phyloP scores from a whole-genome alignment of 2,329 filamentous ascomycete genomes.

The Aureobasidium namibiae region DNA sequence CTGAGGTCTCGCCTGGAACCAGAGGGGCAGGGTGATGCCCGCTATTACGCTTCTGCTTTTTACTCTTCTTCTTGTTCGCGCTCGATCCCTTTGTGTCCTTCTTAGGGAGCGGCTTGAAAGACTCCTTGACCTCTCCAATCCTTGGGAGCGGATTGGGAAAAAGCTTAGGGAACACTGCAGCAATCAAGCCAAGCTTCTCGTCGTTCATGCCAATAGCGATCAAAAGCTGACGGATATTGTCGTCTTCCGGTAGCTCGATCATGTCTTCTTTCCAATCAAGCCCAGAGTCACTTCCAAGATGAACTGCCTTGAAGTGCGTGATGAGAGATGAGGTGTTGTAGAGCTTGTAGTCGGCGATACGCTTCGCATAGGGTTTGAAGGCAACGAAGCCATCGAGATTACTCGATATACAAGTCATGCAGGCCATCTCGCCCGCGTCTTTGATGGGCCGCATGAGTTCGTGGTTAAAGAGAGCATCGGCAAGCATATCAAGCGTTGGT shows the following conservation, averaged over 20 bases:
- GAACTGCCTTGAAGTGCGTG: constrained; percentile 53
- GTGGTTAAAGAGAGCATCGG: constrained; percentile 35
- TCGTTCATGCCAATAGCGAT: constrained; percentile 49
- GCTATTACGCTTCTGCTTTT: constrained; percentile 25
- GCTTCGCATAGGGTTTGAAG: constrained; percentile 27
- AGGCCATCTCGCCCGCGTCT: constrained; percentile 36
- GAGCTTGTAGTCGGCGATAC: constrained; percentile 31
- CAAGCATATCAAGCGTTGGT: constrained; percentile 49
- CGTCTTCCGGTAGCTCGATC: constrained; percentile 50
- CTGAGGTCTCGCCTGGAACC: neutral
- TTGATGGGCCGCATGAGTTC: constrained; percentile 35
- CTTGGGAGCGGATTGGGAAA: constrained; percentile 37
- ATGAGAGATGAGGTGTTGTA: constrained; percentile 47
- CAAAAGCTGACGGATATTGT: constrained; percentile 41
- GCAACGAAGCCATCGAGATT: constrained; percentile 20
- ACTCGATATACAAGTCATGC: constrained; percentile 29
- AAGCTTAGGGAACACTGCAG: constrained; percentile 23
- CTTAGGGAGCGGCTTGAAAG: neutral
- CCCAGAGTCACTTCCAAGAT: constrained; percentile 28
- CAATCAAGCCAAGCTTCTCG: constrained; percentile 34
- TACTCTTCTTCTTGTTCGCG: constrained; percentile 20
- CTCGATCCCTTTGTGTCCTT: constrained; percentile 14
- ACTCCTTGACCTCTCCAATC: constrained; percentile 26
- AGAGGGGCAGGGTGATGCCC: constrained; percentile 1
- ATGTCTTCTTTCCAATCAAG: constrained; percentile 53